Evolutionary conservation across 75 land plant genomes (phyloP).

Genomic region (Gnetum montanum): DNA sequence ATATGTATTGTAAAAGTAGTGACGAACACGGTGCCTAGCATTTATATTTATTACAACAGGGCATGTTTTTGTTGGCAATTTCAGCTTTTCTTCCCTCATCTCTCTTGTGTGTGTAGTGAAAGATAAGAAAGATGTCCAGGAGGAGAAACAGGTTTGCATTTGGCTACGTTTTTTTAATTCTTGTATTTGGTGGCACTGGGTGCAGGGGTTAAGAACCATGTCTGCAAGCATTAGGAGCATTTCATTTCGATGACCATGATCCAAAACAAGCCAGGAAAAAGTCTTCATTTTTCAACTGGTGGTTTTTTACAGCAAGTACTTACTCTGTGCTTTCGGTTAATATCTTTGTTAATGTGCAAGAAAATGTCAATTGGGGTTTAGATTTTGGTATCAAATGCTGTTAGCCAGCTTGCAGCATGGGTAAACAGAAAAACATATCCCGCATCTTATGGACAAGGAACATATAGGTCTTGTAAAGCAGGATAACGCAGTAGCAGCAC

Average conservation of each 20-base stretch:
- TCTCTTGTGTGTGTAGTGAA: conserved; percentile 1
- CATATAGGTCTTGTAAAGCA: no score
- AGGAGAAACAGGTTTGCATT: conserved; percentile 2
- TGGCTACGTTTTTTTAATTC: background rate
- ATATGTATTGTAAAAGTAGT: no score
- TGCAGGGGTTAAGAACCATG: conserved; percentile 50
- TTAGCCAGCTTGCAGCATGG: conserved; percentile 18
- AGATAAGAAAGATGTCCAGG: background rate
- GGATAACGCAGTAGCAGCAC: no score
- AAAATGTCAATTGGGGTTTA: conserved; percentile 14
- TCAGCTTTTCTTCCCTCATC: conserved; percentile 24
- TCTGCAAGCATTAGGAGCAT: conserved; percentile 46
- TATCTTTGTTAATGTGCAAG: conserved; percentile 20
- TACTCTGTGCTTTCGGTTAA: background rate
- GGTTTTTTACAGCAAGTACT: conserved; percentile 4
- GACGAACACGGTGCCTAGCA: no score
- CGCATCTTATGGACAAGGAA: conserved; percentile 8
- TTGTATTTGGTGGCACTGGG: conserved; percentile 38
- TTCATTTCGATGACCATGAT: conserved; percentile 40
- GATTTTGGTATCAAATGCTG: conserved; percentile 24
- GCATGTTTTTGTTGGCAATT: conserved; percentile 23
- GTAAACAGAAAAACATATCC: conserved; percentile 7
- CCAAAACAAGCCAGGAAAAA: conserved; percentile 20
- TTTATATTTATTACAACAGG: no score
- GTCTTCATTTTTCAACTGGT: conserved; percentile 63